Conservation (phyloP, 2,329 filamentous ascomycete species). For the Onygenales sp. region DNA sequence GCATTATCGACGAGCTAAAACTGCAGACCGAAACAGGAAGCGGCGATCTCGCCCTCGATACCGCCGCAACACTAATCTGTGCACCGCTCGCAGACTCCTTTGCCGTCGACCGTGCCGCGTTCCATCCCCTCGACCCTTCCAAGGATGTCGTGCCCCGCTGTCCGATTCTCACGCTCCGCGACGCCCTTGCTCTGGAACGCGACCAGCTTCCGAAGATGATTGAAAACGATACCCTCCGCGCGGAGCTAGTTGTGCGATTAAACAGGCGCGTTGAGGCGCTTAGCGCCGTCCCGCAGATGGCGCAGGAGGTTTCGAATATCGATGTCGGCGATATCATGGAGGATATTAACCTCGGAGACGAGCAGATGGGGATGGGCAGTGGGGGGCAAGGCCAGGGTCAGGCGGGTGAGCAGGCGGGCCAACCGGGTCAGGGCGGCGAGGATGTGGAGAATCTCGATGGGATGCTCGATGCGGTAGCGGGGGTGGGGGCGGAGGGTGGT, state of each 20-base stretch:
- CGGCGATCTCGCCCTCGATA: constrained; percentile 35
- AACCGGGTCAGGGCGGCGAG: constrained; percentile 10
- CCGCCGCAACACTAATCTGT: constrained; percentile 34
- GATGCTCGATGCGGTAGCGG: constrained; percentile 30
- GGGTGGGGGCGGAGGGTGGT: constrained; percentile 23
- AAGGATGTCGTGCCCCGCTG: constrained; percentile 25
- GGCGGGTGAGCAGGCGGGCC: neutral
- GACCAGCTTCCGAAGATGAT: constrained; percentile 30
- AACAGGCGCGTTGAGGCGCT: constrained; percentile 35
- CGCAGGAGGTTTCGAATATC: constrained; percentile 27
- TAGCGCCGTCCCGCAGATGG: constrained; percentile 21
- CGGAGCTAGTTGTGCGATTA: constrained; percentile 36
- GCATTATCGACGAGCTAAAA: constrained; percentile 34
- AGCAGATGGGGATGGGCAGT: constrained; percentile 18
- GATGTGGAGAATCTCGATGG: constrained; percentile 27
- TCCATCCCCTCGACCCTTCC: constrained; percentile 23
- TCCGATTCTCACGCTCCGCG: constrained; percentile 30
- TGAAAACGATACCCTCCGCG: constrained; percentile 35
- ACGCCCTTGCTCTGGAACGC: constrained; percentile 29
- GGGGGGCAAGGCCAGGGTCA: constrained; percentile 4
- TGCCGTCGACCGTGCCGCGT: constrained; percentile 26
- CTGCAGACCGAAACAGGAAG: constrained; percentile 30
- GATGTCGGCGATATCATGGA: constrained; percentile 35
- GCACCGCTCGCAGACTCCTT: constrained; percentile 31
- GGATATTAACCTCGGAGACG: constrained; percentile 30